phyloP scores from a whole-genome alignment of 164 flowering plant species.

The Umbellularia californica region DNA sequence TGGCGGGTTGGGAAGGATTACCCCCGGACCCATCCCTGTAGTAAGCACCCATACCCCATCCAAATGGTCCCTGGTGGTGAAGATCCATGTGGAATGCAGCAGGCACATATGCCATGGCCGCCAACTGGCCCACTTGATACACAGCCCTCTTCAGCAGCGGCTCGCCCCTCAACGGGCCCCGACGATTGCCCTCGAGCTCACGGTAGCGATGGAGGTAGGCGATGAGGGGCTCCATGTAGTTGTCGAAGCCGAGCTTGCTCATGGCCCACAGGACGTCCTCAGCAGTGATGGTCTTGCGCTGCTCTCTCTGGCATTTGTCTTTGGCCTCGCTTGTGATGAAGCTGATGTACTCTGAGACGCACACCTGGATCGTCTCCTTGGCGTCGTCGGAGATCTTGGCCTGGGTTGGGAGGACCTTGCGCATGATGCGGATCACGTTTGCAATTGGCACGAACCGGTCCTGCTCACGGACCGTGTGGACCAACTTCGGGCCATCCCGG shows the following conservation, averaged over 20 bases:
- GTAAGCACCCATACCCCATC: conserved; percentile 1
- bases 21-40: background rate
- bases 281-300: conserved; percentile 81
- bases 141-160: conserved; percentile 31
- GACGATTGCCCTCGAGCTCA: conserved; percentile 38
- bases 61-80: background rate
- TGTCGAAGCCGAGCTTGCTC: conserved; percentile 79
- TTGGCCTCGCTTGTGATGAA: conserved; percentile 83
- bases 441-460: conserved; percentile 88
- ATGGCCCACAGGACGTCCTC: conserved; percentile 84
- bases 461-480: conserved; percentile 64
- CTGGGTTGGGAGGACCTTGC: conserved; percentile 64
- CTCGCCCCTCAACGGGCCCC: conserved; percentile 41
- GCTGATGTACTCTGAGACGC: conserved; percentile 84
- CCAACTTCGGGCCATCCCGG: conserved; percentile 22
- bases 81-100: background rate
- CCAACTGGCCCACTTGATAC: conserved; percentile 7
- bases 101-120: conserved; percentile 7
- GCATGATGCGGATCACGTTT: conserved; percentile 79
- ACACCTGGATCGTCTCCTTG: conserved; percentile 78
- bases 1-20: background rate
- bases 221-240: conserved; percentile 67
- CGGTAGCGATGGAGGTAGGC: conserved; percentile 35
- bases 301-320: conserved; percentile 80
- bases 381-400: conserved; percentile 85